Conservation (phyloP, 352 stramenopile species). For the Pythium dissotocum region DNA sequence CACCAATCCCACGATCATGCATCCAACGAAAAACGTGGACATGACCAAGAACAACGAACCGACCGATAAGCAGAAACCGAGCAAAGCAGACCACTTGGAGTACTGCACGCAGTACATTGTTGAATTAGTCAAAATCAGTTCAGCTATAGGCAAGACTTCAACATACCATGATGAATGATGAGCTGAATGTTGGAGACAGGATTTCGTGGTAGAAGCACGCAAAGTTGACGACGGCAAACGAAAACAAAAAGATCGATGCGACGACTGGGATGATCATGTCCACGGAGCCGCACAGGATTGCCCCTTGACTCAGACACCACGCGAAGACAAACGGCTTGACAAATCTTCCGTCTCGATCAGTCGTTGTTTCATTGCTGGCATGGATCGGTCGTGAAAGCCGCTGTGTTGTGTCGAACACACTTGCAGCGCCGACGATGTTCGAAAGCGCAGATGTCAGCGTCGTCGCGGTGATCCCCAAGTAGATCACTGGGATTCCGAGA, state of each 20-base stretch:
- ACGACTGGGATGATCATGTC: conserved; percentile 44
- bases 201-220: conserved; percentile 58
- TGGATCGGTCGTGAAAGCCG: background rate
- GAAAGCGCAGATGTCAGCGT: conserved; percentile 51
- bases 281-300: conserved; percentile 42
- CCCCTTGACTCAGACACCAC: conserved; percentile 38
- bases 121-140: background rate
- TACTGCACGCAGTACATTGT: conserved; percentile 30
- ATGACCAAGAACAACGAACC: conserved; percentile 47
- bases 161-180: conserved; percentile 50
- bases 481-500: conserved; percentile 45
- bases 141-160: background rate
- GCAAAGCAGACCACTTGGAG: conserved; percentile 49
- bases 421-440: conserved; percentile 40
- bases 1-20: conserved; percentile 27
- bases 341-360: background rate
- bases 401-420: conserved; percentile 5
- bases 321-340: conserved; percentile 16
- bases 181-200: conserved; percentile 36
- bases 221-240: conserved; percentile 54
- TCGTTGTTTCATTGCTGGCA: background rate
- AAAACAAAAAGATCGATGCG: conserved; percentile 45
- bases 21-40: conserved; percentile 38
- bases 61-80: conserved; percentile 44
- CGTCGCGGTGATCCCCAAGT: conserved; percentile 41